phyloP scores from a whole-genome alignment of 768 basidiomycete genomes.

The Lactarius pseudohatsudake region DNA sequence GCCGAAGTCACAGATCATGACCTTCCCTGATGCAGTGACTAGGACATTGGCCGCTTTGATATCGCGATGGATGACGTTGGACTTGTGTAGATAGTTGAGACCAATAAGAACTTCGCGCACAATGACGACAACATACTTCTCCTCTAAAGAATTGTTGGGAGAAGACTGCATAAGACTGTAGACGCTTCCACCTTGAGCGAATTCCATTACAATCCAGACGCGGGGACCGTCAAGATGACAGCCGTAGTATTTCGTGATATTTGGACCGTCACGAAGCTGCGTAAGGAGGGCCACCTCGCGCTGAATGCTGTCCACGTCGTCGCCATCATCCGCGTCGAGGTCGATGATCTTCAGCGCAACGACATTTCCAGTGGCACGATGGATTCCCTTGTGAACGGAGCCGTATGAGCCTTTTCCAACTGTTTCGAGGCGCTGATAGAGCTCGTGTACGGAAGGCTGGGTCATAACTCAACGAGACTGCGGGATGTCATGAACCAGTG shows the following conservation, averaged over 20 bases:
- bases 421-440: constrained; percentile 86
- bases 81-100: constrained; percentile 87
- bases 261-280: constrained; percentile 85
- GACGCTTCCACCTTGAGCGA: constrained; percentile 93
- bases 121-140: constrained; percentile 86
- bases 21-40: constrained; percentile 81
- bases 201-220: constrained; percentile 99
- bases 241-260: constrained; percentile 95
- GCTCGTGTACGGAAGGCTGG: constrained; percentile 68
- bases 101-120: constrained; percentile 86
- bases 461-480: constrained; percentile 34
- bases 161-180: constrained; percentile 90
- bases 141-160: constrained; percentile 74
- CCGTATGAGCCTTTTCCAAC: constrained; percentile 96
- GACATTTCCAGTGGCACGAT: constrained; percentile 80
- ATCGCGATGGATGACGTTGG: constrained; percentile 94
- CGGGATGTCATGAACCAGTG: constrained; percentile 12
- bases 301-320: constrained; percentile 96
- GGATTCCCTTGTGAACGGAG: constrained; percentile 88
- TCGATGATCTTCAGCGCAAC: constrained; percentile 99
- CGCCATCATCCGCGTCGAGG: constrained; percentile 85
- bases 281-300: constrained; percentile 91
- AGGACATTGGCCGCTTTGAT: constrained; percentile 98
- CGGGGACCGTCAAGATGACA: constrained; percentile 93
- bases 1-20: constrained; percentile 97